These are phyloP conservation scores for Saccharomyces cerevisiae DNA, from an alignment of 805 yeast genomes.

Conservation along the genomic window DNA sequence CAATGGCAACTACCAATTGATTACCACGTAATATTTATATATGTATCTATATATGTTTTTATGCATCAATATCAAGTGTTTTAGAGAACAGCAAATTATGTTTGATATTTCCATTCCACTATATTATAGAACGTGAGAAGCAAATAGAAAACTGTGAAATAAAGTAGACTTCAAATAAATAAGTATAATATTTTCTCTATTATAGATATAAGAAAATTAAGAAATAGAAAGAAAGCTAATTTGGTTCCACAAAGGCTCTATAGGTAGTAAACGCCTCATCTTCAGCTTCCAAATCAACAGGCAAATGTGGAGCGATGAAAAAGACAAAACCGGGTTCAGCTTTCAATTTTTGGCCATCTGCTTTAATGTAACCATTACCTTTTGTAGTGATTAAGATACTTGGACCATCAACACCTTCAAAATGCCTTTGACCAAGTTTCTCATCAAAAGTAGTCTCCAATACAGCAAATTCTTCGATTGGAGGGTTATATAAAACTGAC, in stretches of 20 bases:
- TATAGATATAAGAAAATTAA: neutral
- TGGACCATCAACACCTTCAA: conserved; percentile 72
- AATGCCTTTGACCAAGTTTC: conserved; percentile 39
- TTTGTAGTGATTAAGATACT: conserved; percentile 76
- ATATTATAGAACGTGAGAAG: neutral
- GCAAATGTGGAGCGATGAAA: conserved; percentile 73
- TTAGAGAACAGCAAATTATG: neutral
- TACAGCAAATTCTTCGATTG: conserved; percentile 94
- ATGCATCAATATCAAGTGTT: neutral
- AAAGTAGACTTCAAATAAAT: neutral
- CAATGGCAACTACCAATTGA: neutral
- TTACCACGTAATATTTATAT: neutral
- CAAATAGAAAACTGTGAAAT: neutral
- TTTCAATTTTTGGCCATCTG: conserved; percentile 34
- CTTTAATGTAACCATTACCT: conserved; percentile 60
- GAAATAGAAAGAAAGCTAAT: conserved; percentile 6
- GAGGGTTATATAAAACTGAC: conserved; percentile 78
- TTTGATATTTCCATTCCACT: neutral
- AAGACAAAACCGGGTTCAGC: conserved; percentile 71
- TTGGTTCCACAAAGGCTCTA: conserved; percentile 82
- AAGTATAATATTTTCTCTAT: neutral
- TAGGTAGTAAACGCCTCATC: conserved; percentile 63
- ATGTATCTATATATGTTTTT: neutral
- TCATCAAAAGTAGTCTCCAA: conserved; percentile 62
- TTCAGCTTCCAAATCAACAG: conserved; percentile 48